These are phyloP conservation scores for Paradendryphiella salina DNA, from an alignment of 2,329 filamentous ascomycete genomes.

Conservation along the genomic window DNA sequence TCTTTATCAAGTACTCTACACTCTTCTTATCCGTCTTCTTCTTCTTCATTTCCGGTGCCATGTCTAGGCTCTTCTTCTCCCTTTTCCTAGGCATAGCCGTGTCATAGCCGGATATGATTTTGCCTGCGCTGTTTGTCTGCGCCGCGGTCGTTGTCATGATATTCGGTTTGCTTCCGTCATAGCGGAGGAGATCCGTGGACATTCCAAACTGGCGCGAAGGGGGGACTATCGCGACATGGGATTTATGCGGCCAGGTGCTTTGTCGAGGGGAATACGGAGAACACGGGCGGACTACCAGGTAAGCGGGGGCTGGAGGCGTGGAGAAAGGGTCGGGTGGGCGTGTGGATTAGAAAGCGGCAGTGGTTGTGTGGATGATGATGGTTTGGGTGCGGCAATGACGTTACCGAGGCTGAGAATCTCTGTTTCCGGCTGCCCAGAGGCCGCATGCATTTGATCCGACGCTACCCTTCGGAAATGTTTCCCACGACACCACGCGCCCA, in stretches of 20 bases:
- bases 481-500: slow-evolving; percentile 3
- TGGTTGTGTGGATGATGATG: slow-evolving; percentile 13
- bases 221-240: slow-evolving; percentile 31
- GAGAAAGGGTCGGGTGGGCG: slow-evolving; percentile 3
- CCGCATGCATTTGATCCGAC: slow-evolving; percentile 7
- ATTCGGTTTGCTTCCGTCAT: slow-evolving; percentile 35
- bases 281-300: neutral
- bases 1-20: slow-evolving; percentile 80
- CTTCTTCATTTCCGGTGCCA: slow-evolving; percentile 11
- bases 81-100: slow-evolving; percentile 51
- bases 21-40: slow-evolving; percentile 69
- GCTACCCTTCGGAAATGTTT: slow-evolving; percentile 15
- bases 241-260: neutral
- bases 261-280: neutral
- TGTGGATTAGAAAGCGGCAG: slow-evolving; percentile 14
- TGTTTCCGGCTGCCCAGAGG: slow-evolving; percentile 7
- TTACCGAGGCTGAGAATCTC: slow-evolving; percentile 16
- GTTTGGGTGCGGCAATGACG: slow-evolving; percentile 12
- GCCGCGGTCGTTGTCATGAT: slow-evolving; percentile 41
- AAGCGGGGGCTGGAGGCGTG: neutral
- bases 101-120: slow-evolving; percentile 53
- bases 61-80: slow-evolving; percentile 4
- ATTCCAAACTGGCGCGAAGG: slow-evolving; percentile 35
- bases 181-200: slow-evolving; percentile 47
- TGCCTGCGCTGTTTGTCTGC: slow-evolving; percentile 25